Evolutionary conservation across 1,284 basidiomycete species (phyloP), one percentile per base, ranked within the genome.

Genomic region (Ustilago curta): DNA sequence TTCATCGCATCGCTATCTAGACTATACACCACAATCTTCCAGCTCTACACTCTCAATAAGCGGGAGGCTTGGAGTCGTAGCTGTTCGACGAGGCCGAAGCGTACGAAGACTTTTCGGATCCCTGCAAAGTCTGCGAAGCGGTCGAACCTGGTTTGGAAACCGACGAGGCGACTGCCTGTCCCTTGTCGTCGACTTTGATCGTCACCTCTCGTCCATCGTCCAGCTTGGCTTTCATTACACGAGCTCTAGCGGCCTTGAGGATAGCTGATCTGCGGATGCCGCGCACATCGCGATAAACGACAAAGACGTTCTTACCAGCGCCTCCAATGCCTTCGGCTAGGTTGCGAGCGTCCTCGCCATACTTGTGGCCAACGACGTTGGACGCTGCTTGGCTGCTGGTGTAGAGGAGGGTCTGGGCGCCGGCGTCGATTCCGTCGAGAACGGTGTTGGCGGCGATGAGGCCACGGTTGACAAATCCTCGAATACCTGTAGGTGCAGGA

Each of bases 381-480:
- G 79, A 80, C 0, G 83, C 78, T 0, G 84, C 81, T 18, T 81
- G 70, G 3, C 77, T 67, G 14, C 80, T 74, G 27, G 77, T 80
- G 19, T 77, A 75, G 8, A 85, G 56, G 4, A 81, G 51, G 2
- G 59, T 63, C 45, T 78, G 80, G n/a, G 66, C 80, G 21, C 81
- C 79, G 0, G 77, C 70, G 40, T 85, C 85, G n/a, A 85, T 53
- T 8, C 83, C 80, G 39, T 86, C 85, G 8, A 83, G 69, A 12
- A 86, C 77, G 8, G 81, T 80, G 59, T 79, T 83, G 59, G 82
- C 71, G 5, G 84, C 85, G 19, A 83, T 72, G 19, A 85, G 68
- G 0, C 80, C 76, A 42, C 82, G 77, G 29, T 81, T 80, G 63
- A 85, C 55, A n/a, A 83, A 66, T 5, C 84, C 84, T 18, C 77